Percentiles rank a stretch among this genome's conserved stretches.
Conservation (phyloP, 1,139 yeast genomes). For the Blastobotrys persicus region DNA sequence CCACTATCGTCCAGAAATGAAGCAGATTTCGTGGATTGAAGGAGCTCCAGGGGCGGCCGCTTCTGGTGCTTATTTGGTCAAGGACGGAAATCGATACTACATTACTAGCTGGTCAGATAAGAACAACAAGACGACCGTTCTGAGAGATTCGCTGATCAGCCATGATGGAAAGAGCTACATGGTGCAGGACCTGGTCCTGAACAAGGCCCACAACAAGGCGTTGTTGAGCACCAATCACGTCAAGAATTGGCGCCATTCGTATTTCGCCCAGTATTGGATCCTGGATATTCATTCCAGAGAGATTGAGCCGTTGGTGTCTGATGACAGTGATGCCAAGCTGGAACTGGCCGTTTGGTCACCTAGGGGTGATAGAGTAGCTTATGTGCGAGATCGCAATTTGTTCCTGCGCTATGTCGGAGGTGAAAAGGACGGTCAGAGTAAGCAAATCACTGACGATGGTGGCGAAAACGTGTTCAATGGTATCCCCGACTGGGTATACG, state of each 20-base stretch:
- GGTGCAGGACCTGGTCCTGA: slow-evolving; percentile 32
- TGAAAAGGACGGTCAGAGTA: slow-evolving; percentile 25
- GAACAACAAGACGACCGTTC: slow-evolving; percentile 21
- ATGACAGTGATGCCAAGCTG: slow-evolving; percentile 33
- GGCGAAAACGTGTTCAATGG: slow-evolving; percentile 71
- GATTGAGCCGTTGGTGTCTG: slow-evolving; percentile 44
- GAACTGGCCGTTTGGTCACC: slow-evolving; percentile 77
- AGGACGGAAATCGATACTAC: slow-evolving; percentile 21
- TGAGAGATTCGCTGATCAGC: slow-evolving; percentile 20
- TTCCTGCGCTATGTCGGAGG: slow-evolving; percentile 46
- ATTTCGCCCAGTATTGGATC: slow-evolving; percentile 65
- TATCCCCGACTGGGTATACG: slow-evolving; percentile 95
- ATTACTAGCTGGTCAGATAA: slow-evolving; percentile 30
- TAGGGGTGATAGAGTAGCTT: slow-evolving; percentile 60
- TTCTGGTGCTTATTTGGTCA: slow-evolving; percentile 22
- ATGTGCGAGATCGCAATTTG: slow-evolving; percentile 62
- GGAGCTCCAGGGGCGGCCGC: slow-evolving; percentile 24
- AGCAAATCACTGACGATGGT: slow-evolving; percentile 66
- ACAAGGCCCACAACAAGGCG: slow-evolving; percentile 46
- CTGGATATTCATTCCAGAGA: slow-evolving; percentile 43
- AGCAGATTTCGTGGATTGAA: slow-evolving; percentile 30
- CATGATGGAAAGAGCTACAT: slow-evolving; percentile 22
- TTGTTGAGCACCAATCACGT: slow-evolving; percentile 51
- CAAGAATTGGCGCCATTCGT: slow-evolving; percentile 75
- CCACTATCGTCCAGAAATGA: slow-evolving; percentile 22